These are phyloP conservation scores for Cercospora sp. DNA, from an alignment of 2,329 filamentous ascomycete genomes.

Conservation along the genomic window DNA sequence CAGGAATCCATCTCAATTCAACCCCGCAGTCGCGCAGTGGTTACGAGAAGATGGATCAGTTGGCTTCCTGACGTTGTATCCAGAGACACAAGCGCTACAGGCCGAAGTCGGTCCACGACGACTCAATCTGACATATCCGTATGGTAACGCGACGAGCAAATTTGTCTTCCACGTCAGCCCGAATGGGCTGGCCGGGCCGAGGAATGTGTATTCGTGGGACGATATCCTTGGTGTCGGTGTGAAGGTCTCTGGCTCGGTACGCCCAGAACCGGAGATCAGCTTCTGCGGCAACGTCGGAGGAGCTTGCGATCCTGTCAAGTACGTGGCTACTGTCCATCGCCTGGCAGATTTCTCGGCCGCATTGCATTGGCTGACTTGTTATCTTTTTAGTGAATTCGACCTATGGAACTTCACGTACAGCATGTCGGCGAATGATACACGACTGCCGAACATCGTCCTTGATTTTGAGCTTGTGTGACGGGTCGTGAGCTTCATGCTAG, in stretches of 20 bases:
- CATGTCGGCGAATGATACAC: slow-evolving; percentile 21
- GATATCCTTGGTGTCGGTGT: slow-evolving; percentile 20
- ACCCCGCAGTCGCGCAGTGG: slow-evolving; percentile 64
- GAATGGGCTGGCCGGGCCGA: slow-evolving; percentile 22
- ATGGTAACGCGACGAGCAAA: slow-evolving; percentile 44
- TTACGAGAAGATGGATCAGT: slow-evolving; percentile 28
- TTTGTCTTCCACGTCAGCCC: slow-evolving; percentile 23
- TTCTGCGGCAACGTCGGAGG: slow-evolving; percentile 26
- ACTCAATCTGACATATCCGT: slow-evolving; percentile 57
- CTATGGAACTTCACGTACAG: slow-evolving; percentile 26
- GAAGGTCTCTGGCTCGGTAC: slow-evolving; percentile 18
- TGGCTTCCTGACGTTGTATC: slow-evolving; percentile 33
- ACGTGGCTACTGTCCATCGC: slow-evolving; percentile 7
- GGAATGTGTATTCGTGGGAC: slow-evolving; percentile 20
- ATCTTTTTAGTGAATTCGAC: slow-evolving; percentile 23
- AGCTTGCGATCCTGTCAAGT: slow-evolving; percentile 25
- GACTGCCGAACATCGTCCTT: slow-evolving; percentile 21
- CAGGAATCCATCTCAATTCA: slow-evolving; percentile 56
- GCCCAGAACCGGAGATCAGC: slow-evolving; percentile 14
- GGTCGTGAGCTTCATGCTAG: background rate
- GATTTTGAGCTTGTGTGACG: slow-evolving; percentile 19
- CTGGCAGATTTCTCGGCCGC: background rate
- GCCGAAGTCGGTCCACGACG: slow-evolving; percentile 17
- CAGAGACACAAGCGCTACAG: slow-evolving; percentile 28
- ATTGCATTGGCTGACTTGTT: slow-evolving; percentile 1